These are phyloP conservation scores for Luzula sylvatica DNA, from an alignment of 176 grass and related monocot genomes.

Conservation along the genomic window DNA sequence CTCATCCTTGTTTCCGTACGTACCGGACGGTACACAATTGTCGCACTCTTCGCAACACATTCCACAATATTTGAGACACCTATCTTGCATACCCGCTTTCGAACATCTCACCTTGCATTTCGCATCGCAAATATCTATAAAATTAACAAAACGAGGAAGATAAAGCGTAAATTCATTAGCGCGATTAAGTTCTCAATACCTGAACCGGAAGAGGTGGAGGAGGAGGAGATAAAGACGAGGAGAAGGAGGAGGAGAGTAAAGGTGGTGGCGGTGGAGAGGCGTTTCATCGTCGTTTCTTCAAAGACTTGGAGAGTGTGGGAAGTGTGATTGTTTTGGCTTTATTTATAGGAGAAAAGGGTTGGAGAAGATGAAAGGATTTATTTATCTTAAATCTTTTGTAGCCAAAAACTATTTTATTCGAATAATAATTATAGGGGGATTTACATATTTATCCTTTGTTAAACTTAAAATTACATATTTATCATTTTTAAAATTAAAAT, in stretches of 20 bases:
- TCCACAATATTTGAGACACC: constrained; percentile 87
- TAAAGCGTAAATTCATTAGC: not conserved
- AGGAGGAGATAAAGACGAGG: constrained; percentile 29
- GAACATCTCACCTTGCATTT: constrained; percentile 86
- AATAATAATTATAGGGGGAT: no score
- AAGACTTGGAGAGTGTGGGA: not conserved
- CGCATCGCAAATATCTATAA: constrained; percentile 49
- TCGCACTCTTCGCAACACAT: constrained; percentile 72
- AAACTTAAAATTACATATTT: no score
- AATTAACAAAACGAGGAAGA: not conserved
- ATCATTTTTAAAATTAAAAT: no score
- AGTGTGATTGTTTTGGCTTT: constrained; percentile 3
- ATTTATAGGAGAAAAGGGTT: constrained; percentile 28
- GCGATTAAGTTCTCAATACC: constrained; percentile 12
- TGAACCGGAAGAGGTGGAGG: constrained; percentile 51
- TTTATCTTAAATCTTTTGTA: constrained; percentile 1
- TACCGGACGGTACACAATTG: constrained; percentile 78
- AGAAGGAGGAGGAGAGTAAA: constrained; percentile 27
- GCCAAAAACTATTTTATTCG: no score
- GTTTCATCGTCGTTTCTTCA: constrained; percentile 30
- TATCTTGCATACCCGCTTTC: constrained; percentile 67
- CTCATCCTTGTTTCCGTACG: constrained; percentile 77
- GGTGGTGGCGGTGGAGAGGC: constrained; percentile 3
- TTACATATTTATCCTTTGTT: no score
- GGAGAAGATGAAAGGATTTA: not conserved